Conservation (phyloP, 495 filamentous ascomycete species). For the Talaromyces ruber region DNA sequence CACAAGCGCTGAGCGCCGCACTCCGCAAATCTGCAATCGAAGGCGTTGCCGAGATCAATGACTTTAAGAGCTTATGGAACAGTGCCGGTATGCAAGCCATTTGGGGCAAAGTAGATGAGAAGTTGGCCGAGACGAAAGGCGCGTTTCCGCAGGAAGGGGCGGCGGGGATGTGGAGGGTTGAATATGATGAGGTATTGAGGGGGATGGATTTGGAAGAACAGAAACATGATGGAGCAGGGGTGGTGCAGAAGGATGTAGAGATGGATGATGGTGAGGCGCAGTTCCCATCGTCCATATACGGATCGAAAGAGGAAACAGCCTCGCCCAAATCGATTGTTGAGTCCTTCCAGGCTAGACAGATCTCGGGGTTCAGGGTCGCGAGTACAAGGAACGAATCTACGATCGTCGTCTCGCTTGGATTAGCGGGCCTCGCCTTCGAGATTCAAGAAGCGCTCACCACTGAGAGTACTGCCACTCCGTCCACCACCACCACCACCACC, state of each 20-base stretch:
- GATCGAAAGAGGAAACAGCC: not conserved
- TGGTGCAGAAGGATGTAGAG: not conserved
- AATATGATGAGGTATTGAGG: conserved; percentile 29
- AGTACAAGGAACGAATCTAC: conserved; percentile 16
- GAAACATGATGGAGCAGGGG: conserved; percentile 20
- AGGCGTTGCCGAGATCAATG: conserved; percentile 20
- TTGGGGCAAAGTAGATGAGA: conserved; percentile 26
- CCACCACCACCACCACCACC: not conserved
- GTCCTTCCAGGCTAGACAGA: conserved; percentile 16
- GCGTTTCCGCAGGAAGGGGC: conserved; percentile 23
- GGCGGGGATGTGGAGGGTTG: conserved; percentile 30
- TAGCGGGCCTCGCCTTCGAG: conserved; percentile 28
- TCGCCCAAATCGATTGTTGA: conserved; percentile 18
- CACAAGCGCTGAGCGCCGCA: conserved; percentile 16
- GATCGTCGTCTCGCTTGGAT: conserved; percentile 20
- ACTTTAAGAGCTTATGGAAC: conserved; percentile 29
- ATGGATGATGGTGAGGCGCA: not conserved
- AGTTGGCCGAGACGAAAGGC: conserved; percentile 27
- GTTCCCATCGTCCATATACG: not conserved
- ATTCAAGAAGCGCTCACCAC: conserved; percentile 14
- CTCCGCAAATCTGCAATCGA: conserved; percentile 18
- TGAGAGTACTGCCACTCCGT: too few species aligned
- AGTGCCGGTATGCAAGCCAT: conserved; percentile 26
- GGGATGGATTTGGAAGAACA: conserved; percentile 16
- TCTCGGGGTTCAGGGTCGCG: conserved; percentile 23